Evolutionary conservation across 148 eudicot species (phyloP), one percentile per base, ranked within the genome.

Genomic region (Rhododendron simsii): DNA sequence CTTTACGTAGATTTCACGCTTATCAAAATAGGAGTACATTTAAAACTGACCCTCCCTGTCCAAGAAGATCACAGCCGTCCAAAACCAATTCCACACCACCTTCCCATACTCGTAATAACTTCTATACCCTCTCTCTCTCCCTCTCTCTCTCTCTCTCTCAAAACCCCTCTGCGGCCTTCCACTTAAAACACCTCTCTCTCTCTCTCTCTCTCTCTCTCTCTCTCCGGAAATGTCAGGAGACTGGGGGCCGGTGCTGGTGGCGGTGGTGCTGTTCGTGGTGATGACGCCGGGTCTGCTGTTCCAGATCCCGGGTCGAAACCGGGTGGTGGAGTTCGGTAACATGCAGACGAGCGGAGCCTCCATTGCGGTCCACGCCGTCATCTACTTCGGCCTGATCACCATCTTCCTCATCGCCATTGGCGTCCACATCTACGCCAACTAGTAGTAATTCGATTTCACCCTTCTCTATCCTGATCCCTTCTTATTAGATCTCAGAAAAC

Each of bases 231-330:
- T 93, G 94, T 55, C 61, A 16, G 93, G 90, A 21, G 94, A 92
- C 59, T 92, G 94, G 94, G 94, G 93, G 1, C 94, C 93, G 51
- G 96, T 94, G 50, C 76, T 94, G 21, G 87, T 94, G 23, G 96
- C 93, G 65, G 89, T 91, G 88, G 92, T 92, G 82, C 67, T 94
- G 44, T 94, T 94, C 86, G 92, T 94, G 59, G 77, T 94, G 8
- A 7, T 92, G 37, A 89, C 91, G 8, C 96, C 96, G 47, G 96
- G 96, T 0, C 71, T 92, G 0, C 87, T 94, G n/a, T 89, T 94
- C 37, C 93, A 92, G 89, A 71, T 94, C 20, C 96, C 94, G n/a
- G 96, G 93, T 3, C 86, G 87, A 14, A 88, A 88, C 30, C 81
- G 89, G 48, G 81, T 91, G 11, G 65, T 92, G 2, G 96, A 92